A percentile compares a stretch with the other conserved stretches of the same genome.
These are phyloP conservation scores for Microascus cirrosus DNA, from an alignment of 2,329 filamentous ascomycete genomes.

Conservation along the genomic window DNA sequence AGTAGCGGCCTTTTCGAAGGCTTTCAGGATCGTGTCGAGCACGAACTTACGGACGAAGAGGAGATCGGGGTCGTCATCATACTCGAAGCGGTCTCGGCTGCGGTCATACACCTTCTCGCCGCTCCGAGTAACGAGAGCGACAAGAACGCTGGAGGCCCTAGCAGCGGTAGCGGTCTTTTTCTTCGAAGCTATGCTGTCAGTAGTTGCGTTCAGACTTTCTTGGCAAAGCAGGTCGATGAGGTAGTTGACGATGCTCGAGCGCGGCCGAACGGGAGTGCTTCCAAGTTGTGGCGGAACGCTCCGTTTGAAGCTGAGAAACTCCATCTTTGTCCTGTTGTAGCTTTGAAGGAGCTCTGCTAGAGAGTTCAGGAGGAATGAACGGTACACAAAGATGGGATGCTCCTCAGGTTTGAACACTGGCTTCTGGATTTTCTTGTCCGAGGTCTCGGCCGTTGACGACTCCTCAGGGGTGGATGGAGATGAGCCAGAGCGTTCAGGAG, in stretches of 20 bases:
- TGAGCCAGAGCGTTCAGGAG: background rate
- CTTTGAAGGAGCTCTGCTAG: slow-evolving; percentile 81
- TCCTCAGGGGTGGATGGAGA: slow-evolving; percentile 17
- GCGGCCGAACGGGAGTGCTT: slow-evolving; percentile 84
- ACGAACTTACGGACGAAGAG: slow-evolving; percentile 92
- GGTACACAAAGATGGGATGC: slow-evolving; percentile 91
- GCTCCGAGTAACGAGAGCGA: slow-evolving; percentile 80
- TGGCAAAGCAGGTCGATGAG: slow-evolving; percentile 63
- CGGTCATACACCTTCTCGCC: slow-evolving; percentile 59
- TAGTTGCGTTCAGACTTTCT: slow-evolving; percentile 51
- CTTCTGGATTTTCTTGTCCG: slow-evolving; percentile 57
- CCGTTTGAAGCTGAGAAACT: slow-evolving; percentile 98
- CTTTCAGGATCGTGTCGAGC: slow-evolving; percentile 81
- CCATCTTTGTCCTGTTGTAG: slow-evolving; percentile 91
- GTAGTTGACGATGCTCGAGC: slow-evolving; percentile 88
- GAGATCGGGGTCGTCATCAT: slow-evolving; percentile 72
- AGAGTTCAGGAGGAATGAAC: slow-evolving; percentile 89
- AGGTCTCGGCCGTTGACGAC: slow-evolving; percentile 24
- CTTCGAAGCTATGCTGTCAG: slow-evolving; percentile 66
- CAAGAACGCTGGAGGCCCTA: slow-evolving; percentile 77
- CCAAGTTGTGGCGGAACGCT: slow-evolving; percentile 76
- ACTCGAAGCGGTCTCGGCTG: slow-evolving; percentile 44
- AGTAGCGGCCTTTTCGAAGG: slow-evolving; percentile 76
- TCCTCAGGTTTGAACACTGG: slow-evolving; percentile 79
- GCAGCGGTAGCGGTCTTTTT: slow-evolving; percentile 78